Base-by-base conservation (phyloP, 768 basidiomycete genomes). In the Russula sp. region DNA sequence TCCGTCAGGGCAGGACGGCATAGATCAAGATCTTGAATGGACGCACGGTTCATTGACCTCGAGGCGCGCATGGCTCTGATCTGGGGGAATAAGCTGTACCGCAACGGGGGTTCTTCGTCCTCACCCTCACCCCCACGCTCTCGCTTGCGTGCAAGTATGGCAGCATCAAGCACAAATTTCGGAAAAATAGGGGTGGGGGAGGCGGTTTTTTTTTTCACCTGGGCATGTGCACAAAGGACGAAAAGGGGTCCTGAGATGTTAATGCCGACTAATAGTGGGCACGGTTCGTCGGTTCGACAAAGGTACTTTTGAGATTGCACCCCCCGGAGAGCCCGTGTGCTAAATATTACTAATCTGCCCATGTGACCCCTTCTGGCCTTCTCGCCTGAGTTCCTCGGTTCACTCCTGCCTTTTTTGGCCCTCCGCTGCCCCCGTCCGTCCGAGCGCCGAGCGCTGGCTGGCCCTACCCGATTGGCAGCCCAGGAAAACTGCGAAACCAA, bases 11-110 rank as follows among this genome's bases (percentile, higher is more conserved):
- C 54, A 57, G 62, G 44, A 59, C 36, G n/a, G 42, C 30, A 28
- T 10, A 57, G 62, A 64, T 52, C 62, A 52, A 48, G 64, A 66
- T 66, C 64, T 55, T 56, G 48, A 46, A 42, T 22, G 44, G 30
- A 56, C 40, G 49, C 34, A 28, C 11, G 48, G 49, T 16, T 34
- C 18, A 11, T 26, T 52, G 28, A 42, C 57, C 63, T 59, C 60
- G 52, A 61, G 60, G 60, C 60, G 52, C 60, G 51, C 60, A 20
- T 38, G 30, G 16, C 18, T 20, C 10, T 46, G 13, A 53, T 48
- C 42, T 34, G 57, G 50, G 53, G 63, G 57, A 28, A 59, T 38
- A 24, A 32, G n/a, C 63, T 30, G 26, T 64, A 48, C 63, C 57
- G 57, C 51, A 64, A 64, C 57, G 57, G 50, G 62, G 42, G 28